These are phyloP conservation scores for Kwoniella sp. DNA, from an alignment of 768 basidiomycete species.

Conservation along the genomic window DNA sequence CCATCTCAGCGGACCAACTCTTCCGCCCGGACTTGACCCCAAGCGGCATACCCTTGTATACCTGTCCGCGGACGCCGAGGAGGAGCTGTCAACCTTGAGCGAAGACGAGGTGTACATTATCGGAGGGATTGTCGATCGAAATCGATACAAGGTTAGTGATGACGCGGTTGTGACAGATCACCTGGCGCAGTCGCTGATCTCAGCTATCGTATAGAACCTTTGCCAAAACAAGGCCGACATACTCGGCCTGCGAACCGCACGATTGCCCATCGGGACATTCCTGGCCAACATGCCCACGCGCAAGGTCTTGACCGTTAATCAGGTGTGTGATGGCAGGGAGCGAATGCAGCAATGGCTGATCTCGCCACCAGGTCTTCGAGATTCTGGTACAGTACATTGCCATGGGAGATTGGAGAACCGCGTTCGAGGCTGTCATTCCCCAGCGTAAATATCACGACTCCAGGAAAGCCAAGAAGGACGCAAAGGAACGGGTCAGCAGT, in stretches of 20 bases:
- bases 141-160: constrained; percentile 88
- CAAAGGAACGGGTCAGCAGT: constrained; percentile 1
- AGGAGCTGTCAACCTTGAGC: constrained; percentile 75
- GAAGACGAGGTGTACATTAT: constrained; percentile 88
- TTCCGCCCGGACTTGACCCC: constrained; percentile 12
- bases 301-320: constrained; percentile 96
- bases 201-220: constrained; percentile 61
- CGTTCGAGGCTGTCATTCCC: constrained; percentile 84
- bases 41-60: constrained; percentile 63
- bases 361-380: constrained; percentile 83
- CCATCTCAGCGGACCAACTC: constrained; percentile 8
- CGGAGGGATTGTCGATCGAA: constrained; percentile 91
- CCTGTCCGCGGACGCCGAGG: constrained; percentile 86
- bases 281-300: constrained; percentile 76
- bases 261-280: constrained; percentile 91
- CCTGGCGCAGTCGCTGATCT: too few relatives aligned
- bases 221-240: constrained; percentile 79
- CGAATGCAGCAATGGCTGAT: too few relatives aligned
- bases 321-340: constrained; percentile 57
- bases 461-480: constrained; percentile 6
- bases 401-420: constrained; percentile 74
- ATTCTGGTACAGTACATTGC: constrained; percentile 89
- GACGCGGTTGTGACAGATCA: too few relatives aligned
- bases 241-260: constrained; percentile 73
- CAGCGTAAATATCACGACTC: constrained; percentile 63